Evolutionary conservation across 2,329 filamentous ascomycete species (phyloP).

Genomic region (Ophiostoma piceae): DNA sequence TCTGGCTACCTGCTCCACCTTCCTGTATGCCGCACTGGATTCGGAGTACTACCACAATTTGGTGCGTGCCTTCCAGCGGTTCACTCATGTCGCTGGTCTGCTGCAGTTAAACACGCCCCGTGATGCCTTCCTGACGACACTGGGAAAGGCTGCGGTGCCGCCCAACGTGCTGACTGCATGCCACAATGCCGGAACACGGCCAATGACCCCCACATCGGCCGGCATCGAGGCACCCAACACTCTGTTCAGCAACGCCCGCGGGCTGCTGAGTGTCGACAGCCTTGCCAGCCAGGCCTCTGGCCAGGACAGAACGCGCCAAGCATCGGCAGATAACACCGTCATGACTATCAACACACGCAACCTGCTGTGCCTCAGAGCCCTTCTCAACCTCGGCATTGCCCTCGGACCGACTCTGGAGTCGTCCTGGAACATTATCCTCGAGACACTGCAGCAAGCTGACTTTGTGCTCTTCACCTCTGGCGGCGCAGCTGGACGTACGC

Average conservation of each 20-base stretch:
- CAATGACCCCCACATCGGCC: constrained; percentile 40
- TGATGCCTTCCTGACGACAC: constrained; percentile 89
- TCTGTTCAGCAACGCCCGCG: constrained; percentile 66
- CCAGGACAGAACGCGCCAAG: constrained; percentile 55
- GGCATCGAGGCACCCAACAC: constrained; percentile 48
- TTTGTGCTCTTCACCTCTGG: constrained; percentile 68
- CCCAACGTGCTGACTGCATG: constrained; percentile 65
- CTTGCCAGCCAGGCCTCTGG: constrained; percentile 55
- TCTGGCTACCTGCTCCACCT: constrained; percentile 90
- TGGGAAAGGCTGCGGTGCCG: constrained; percentile 89
- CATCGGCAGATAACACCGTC: constrained; percentile 49
- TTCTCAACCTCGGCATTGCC: constrained; percentile 93
- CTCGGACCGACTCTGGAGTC: constrained; percentile 78
- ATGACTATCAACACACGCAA: constrained; percentile 77
- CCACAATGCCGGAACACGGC: constrained; percentile 45
- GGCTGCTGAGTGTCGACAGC: constrained; percentile 68
- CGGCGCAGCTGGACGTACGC: constrained; percentile 49
- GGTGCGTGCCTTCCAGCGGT: constrained; percentile 88
- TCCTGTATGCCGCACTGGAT: constrained; percentile 85
- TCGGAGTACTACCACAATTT: constrained; percentile 89
- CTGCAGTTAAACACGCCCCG: constrained; percentile 77
- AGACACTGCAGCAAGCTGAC: constrained; percentile 88
- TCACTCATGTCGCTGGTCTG: constrained; percentile 89
- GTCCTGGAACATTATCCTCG: constrained; percentile 86
- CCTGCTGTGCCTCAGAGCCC: constrained; percentile 78